Conservation (phyloP, 176 grass and related monocot genomes). For the Musa acuminata region DNA sequence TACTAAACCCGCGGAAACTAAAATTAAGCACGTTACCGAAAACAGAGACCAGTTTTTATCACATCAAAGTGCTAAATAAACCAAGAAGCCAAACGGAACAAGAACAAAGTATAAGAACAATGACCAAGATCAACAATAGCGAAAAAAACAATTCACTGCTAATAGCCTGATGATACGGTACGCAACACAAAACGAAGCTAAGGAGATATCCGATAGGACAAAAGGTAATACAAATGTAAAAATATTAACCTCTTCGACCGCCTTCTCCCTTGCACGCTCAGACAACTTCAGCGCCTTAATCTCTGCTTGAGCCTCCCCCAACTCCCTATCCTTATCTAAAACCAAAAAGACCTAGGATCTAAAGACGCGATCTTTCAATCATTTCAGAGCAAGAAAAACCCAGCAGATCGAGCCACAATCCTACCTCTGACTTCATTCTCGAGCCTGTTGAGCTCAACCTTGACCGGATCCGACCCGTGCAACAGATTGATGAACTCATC, state of each 20-base stretch:
- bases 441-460: slow-evolving; percentile 87
- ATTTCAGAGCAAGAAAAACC: background rate
- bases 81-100: background rate
- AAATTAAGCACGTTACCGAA: background rate
- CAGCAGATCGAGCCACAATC: slow-evolving; percentile 27
- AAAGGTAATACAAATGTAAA: background rate
- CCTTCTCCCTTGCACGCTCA: slow-evolving; percentile 22
- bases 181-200: background rate
- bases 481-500: slow-evolving; percentile 83
- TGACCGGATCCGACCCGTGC: slow-evolving; percentile 98
- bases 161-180: background rate
- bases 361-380: background rate
- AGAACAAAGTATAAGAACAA: background rate
- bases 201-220: background rate
- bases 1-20: background rate
- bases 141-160: background rate
- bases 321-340: slow-evolving; percentile 19
- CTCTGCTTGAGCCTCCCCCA: slow-evolving; percentile 20
- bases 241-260: slow-evolving; percentile 11
- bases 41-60: background rate
- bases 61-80: background rate
- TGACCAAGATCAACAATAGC: background rate
- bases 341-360: background rate
- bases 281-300: slow-evolving; percentile 22
- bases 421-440: slow-evolving; percentile 97